These are phyloP conservation scores for Solanum aculeatissimum DNA, from an alignment of 305 asterid species.

Conservation along the genomic window DNA sequence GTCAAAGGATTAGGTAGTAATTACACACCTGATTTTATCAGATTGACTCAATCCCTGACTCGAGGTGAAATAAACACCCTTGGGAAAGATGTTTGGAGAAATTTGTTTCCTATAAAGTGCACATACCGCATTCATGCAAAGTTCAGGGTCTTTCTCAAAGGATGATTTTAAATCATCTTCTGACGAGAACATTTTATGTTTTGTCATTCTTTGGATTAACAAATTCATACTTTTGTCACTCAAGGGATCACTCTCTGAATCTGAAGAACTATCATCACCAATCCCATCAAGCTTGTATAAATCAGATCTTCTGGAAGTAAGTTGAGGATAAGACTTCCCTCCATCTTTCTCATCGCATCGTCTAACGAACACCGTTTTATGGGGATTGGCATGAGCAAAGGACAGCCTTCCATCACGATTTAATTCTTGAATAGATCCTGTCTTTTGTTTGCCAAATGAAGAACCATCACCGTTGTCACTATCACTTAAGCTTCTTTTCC, in stretches of 20 bases:
- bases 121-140: slow-evolving; percentile 33
- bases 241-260: slow-evolving; percentile 21
- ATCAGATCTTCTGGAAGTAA: not conserved
- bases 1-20: not conserved
- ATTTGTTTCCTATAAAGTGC: slow-evolving; percentile 23
- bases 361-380: not conserved
- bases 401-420: not conserved
- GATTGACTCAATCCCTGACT: slow-evolving; percentile 4
- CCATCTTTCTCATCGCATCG: not conserved
- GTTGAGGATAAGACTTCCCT: not conserved
- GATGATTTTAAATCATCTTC: slow-evolving; percentile 1
- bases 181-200: not conserved
- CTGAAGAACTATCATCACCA: slow-evolving; percentile 8
- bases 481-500: slow-evolving; percentile 6
- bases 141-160: slow-evolving; percentile 14
- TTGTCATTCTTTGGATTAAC: not conserved
- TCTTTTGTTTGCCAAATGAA: not conserved
- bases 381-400: not conserved
- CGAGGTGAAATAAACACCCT: not conserved
- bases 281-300: not conserved
- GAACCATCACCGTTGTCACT: not conserved
- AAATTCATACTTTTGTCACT: slow-evolving; percentile 4
- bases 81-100: not conserved
- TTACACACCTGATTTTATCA: slow-evolving; percentile 15
- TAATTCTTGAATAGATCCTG: not conserved